Evolutionary conservation across 2,329 filamentous ascomycete species (phyloP).

Genomic region (Uncinocarpus reesii): DNA sequence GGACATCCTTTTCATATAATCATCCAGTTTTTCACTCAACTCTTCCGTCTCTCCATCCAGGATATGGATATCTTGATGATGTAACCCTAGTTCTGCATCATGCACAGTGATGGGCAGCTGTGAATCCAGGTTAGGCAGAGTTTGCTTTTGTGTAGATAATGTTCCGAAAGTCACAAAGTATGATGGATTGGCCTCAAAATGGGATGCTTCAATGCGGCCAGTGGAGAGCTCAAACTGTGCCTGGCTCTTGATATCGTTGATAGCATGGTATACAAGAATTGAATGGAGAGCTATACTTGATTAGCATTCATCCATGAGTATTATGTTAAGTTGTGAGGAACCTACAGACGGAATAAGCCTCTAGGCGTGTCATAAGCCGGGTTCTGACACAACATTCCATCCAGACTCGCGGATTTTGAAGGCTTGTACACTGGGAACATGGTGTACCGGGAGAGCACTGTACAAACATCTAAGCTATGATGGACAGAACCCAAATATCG

Average conservation of each 20-base stretch:
- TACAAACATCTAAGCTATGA: neutral
- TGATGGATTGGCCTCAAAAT: conserved; percentile 44
- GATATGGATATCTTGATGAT: conserved; percentile 37
- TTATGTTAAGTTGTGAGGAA: neutral
- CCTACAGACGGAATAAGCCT: conserved; percentile 45
- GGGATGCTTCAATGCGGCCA: conserved; percentile 46
- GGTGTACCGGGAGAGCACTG: conserved; percentile 50
- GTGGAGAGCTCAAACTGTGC: conserved; percentile 40
- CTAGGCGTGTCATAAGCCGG: conserved; percentile 49
- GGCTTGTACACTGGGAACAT: conserved; percentile 48
- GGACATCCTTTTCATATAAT: conserved; percentile 44
- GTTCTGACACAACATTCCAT: conserved; percentile 51
- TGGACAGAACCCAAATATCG: neutral
- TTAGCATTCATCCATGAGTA: neutral
- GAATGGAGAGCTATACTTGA: conserved; percentile 37
- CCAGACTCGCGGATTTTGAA: conserved; percentile 53
- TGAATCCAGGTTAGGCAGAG: conserved; percentile 31
- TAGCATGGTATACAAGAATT: conserved; percentile 43
- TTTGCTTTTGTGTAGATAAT: conserved; percentile 32
- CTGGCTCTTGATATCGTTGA: conserved; percentile 40
- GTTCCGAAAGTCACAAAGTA: conserved; percentile 41
- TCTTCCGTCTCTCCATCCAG: conserved; percentile 43
- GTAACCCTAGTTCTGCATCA: conserved; percentile 30
- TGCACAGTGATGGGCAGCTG: conserved; percentile 32
- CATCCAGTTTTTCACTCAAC: conserved; percentile 43